Evolutionary conservation across 2,329 filamentous ascomycete species (phyloP).

Genomic region (Colletotrichum lupini): DNA sequence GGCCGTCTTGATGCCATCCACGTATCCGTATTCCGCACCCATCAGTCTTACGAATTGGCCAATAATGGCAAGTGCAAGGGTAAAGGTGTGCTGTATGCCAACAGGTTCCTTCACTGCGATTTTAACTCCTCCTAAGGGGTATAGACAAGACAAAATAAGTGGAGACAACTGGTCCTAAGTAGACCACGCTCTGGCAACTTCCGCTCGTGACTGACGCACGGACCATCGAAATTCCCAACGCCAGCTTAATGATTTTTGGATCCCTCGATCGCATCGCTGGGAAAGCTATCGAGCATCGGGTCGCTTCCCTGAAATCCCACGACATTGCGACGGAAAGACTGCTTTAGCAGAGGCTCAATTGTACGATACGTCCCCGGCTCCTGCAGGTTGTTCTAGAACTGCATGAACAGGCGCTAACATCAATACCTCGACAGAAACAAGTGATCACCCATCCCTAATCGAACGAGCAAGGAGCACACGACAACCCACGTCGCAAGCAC

Average conservation of each 20-base stretch:
- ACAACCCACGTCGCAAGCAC: not conserved
- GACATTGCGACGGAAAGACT: conserved; percentile 4
- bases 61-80: too few relatives aligned
- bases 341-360: not conserved
- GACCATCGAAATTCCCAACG: conserved; percentile 1
- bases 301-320: not conserved
- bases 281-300: not conserved
- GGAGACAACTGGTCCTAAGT: not conserved
- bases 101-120: too few relatives aligned
- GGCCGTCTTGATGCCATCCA: too few relatives aligned
- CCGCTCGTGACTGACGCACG: not conserved
- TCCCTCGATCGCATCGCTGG: not conserved
- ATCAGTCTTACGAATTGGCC: too few relatives aligned
- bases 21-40: too few relatives aligned
- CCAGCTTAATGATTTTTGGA: conserved; percentile 25
- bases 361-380: not conserved
- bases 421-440: not conserved
- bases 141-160: not conserved
- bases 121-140: too few relatives aligned
- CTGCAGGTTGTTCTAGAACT: not conserved
- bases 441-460: not conserved
- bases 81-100: too few relatives aligned
- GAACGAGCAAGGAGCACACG: not conserved
- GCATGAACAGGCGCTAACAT: not conserved
- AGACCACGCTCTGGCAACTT: not conserved